Conservation (phyloP, 2,329 filamentous ascomycete genomes). For the Hymenotorrendiella dingleyae region DNA sequence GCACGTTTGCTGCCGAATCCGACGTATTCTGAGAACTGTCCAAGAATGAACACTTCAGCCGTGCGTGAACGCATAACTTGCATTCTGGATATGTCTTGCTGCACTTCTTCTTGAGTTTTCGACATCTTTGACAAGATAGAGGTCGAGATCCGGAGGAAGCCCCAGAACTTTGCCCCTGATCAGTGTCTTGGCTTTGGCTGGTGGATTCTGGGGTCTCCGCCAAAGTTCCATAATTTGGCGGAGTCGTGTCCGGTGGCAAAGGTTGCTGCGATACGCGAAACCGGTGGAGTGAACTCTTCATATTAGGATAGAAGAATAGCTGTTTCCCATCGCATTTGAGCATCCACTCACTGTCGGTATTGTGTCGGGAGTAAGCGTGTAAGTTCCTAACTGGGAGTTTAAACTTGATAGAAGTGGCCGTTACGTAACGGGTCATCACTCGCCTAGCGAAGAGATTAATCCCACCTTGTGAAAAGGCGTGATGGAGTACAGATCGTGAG, state of each 20-base stretch:
- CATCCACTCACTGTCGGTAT: conserved; percentile 1
- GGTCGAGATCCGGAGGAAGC: not conserved
- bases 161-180: not conserved
- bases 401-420: too few relatives aligned
- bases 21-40: not conserved
- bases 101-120: not conserved
- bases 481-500: too few relatives aligned
- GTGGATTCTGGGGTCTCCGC: not conserved
- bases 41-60: not conserved
- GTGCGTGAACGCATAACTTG: not conserved
- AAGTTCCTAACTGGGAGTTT: conserved; percentile 1
- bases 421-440: too few relatives aligned
- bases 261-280: conserved; percentile 1
- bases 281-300: not conserved
- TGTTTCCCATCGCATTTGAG: too few relatives aligned
- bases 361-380: not conserved
- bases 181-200: too few relatives aligned
- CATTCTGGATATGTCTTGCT: not conserved
- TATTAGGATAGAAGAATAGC: too few relatives aligned
- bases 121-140: not conserved
- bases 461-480: too few relatives aligned
- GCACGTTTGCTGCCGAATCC: not conserved
- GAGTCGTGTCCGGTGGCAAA: not conserved
- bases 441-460: too few relatives aligned
- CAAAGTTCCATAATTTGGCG: not conserved